phyloP scores from a whole-genome alignment of 768 basidiomycete genomes.

The Hirschioporus abietinus region DNA sequence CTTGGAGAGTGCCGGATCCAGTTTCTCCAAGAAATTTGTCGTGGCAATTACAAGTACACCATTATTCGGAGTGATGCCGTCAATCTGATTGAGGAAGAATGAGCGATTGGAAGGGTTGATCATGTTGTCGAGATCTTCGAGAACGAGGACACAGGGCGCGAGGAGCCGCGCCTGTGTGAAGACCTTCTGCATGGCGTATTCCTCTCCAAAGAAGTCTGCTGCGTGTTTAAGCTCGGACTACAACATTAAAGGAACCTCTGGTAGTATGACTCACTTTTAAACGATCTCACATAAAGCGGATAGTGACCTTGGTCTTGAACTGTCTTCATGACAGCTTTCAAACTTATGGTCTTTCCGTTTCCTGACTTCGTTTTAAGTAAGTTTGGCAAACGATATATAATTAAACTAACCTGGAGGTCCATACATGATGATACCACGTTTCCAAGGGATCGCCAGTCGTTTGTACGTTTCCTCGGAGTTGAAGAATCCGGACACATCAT shows the following conservation, averaged over 20 bases:
- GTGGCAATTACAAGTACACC: constrained; percentile 74
- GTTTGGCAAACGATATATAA: not conserved
- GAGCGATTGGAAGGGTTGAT: constrained; percentile 75
- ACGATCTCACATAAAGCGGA: constrained; percentile 79
- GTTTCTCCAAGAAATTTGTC: constrained; percentile 78
- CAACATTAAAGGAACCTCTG: constrained; percentile 5
- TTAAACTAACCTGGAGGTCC: constrained; percentile 62
- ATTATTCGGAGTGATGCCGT: constrained; percentile 75
- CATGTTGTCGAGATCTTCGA: constrained; percentile 71
- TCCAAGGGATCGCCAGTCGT: constrained; percentile 77
- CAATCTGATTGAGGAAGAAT: constrained; percentile 85
- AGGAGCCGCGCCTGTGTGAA: constrained; percentile 67
- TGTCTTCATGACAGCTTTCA: constrained; percentile 78
- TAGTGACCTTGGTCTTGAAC: constrained; percentile 56
- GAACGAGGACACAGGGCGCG: constrained; percentile 59
- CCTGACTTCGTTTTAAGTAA: constrained; percentile 32
- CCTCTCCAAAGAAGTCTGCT: constrained; percentile 55
- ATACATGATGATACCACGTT: constrained; percentile 77
- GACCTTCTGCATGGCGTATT: constrained; percentile 57
- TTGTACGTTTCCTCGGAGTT: constrained; percentile 69
- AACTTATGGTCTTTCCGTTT: constrained; percentile 79
- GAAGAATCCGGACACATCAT: constrained; percentile 79
- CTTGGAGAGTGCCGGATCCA: constrained; percentile 71
- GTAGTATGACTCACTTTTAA: constrained; percentile 46
- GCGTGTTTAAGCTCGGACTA: constrained; percentile 18